Percentiles rank a stretch among this genome's conserved stretches.
phyloP scores from a whole-genome alignment of 768 basidiomycete species.

The Guyanaporus albipodus region DNA sequence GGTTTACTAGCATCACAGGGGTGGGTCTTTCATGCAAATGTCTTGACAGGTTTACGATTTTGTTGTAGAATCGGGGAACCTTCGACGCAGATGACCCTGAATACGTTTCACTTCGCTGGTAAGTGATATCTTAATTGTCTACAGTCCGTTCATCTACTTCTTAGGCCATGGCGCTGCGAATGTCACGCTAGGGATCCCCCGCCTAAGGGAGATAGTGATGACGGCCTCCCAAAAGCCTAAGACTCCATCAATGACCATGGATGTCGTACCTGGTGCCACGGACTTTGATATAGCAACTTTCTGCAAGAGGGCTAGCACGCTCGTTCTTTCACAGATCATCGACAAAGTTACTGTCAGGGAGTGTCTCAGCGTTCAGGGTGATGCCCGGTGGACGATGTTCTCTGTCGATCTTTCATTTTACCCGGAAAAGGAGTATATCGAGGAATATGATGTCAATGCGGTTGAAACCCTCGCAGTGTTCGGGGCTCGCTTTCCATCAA shows the following conservation, averaged over 20 bases:
- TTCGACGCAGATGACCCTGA: slow-evolving; percentile 99
- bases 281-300: slow-evolving; percentile 63
- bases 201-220: slow-evolving; percentile 98
- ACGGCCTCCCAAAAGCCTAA: slow-evolving; percentile 94
- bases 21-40: slow-evolving; percentile 41
- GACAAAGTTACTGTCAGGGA: slow-evolving; percentile 82
- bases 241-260: slow-evolving; percentile 95
- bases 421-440: slow-evolving; percentile 75
- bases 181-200: slow-evolving; percentile 98
- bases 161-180: slow-evolving; percentile 97
- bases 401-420: slow-evolving; percentile 81
- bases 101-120: slow-evolving; percentile 99
- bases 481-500: slow-evolving; percentile 68
- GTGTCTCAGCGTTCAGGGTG: slow-evolving; percentile 58
- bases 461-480: slow-evolving; percentile 72
- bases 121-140: slow-evolving; percentile 23
- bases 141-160: slow-evolving; percentile 1
- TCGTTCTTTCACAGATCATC: slow-evolving; percentile 85
- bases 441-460: slow-evolving; percentile 76
- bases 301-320: slow-evolving; percentile 83
- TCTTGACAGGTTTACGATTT: slow-evolving; percentile 1
- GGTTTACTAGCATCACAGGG: slow-evolving; percentile 96
- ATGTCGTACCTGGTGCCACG: slow-evolving; percentile 50
- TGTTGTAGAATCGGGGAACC: slow-evolving; percentile 86
- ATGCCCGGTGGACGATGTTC: slow-evolving; percentile 74